Evolutionary conservation across 208 protist genomes (phyloP), one percentile per base, ranked within the genome.

Genomic region (Entamoeba invadens): DNA sequence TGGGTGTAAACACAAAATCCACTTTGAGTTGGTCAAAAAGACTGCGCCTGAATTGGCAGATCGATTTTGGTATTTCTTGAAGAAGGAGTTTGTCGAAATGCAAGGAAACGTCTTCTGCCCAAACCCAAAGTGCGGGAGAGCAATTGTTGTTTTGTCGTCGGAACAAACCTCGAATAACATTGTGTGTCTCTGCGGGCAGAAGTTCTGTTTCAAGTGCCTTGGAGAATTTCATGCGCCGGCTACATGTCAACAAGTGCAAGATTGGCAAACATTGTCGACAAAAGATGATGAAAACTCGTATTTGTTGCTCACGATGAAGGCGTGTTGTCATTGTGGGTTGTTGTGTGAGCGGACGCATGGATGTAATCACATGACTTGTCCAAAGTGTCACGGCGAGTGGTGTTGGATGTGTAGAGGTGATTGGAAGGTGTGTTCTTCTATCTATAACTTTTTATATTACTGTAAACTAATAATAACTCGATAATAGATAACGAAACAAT

Each of bases 271-370:
- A 35, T 87, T 87, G 38, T 87, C 57, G 38, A 87, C 57, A 35
- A 87, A n/a, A 87, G 57, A 87, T 87, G 57, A 87, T 87, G 57
- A 87, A 87, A 87, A n/a, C 38, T 87, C 57, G 38, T 87, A 87
- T 87, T 87, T 87, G 8, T 87, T 87, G 25, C 25, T 87, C 8
- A 87, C 57, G 8, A 35, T 35, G 8, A 87, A 87, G 38, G 57
- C 57, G 8, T 87, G 57, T 87, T 87, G 21, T 31, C 57, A 87
- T 87, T 87, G 57, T 87, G 57, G 57, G 1, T 38, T 87, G 21
- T 87, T 87, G 38, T 87, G 57, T 87, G 57, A 87, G 38, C 31
- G 57, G 38, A 87, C 57, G 12, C 57, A 87, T 35, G 57, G 57
- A n/a, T 87, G 57, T 87, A 87, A 87, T 87, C 57, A 87, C 38